These are phyloP conservation scores for Saccharomyces paradoxus DNA, from an alignment of 805 yeast species.

Conservation along the genomic window DNA sequence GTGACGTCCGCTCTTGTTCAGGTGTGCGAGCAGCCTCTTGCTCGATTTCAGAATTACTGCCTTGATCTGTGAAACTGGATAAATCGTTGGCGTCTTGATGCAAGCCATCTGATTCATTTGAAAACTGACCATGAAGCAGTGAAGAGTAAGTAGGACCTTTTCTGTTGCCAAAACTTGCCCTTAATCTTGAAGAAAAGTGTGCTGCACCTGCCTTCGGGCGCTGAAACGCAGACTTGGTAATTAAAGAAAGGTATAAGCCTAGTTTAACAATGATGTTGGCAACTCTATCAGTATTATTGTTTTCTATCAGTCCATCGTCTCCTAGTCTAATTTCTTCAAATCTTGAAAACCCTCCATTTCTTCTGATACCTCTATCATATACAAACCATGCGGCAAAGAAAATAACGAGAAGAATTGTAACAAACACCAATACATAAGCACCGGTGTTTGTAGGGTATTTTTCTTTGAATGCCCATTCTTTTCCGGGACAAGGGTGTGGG, in stretches of 20 bases:
- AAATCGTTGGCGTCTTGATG: slow-evolving; percentile 43
- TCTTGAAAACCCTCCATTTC: slow-evolving; percentile 67
- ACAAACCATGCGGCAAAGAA: slow-evolving; percentile 58
- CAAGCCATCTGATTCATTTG: slow-evolving; percentile 32
- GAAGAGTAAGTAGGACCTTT: slow-evolving; percentile 29
- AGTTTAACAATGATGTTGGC: slow-evolving; percentile 51
- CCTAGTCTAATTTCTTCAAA: slow-evolving; percentile 85
- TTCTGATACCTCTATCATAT: slow-evolving; percentile 70
- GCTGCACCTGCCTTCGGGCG: slow-evolving; percentile 10
- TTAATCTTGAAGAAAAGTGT: slow-evolving; percentile 9
- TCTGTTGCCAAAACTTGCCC: slow-evolving; percentile 23
- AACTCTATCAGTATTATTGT: slow-evolving; percentile 49
- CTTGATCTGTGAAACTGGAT: slow-evolving; percentile 34
- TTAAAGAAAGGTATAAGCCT: slow-evolving; percentile 44
- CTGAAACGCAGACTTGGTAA: slow-evolving; percentile 20
- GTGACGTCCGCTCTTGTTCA: neutral
- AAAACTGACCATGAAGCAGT: slow-evolving; percentile 25
- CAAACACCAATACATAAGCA: slow-evolving; percentile 43
- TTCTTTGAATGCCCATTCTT: slow-evolving; percentile 50
- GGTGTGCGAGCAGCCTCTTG: slow-evolving; percentile 20
- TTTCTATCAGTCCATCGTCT: slow-evolving; percentile 59
- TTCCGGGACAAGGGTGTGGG: slow-evolving; percentile 82
- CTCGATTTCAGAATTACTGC: slow-evolving; percentile 30
- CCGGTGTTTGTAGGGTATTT: slow-evolving; percentile 49
- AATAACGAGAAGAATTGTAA: slow-evolving; percentile 45